Conservation (phyloP, 2,329 filamentous ascomycete genomes). For the Cercospora beticola region DNA sequence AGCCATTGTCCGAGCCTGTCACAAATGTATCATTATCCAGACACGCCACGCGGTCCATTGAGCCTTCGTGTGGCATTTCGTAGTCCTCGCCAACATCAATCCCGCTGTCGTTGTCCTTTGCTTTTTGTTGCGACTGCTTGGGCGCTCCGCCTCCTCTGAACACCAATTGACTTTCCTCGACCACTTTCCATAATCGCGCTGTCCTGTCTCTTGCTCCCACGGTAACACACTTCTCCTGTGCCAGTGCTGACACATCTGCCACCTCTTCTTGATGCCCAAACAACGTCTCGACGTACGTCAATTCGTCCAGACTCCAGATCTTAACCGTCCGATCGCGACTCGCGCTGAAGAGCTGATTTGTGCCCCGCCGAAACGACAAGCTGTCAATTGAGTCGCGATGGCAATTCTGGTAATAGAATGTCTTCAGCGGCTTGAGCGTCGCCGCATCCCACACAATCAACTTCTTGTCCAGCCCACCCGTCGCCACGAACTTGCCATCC, state of each 20-base stretch:
- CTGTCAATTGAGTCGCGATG: conserved; percentile 86
- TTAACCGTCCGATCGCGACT: conserved; percentile 93
- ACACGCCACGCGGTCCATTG: conserved; percentile 87
- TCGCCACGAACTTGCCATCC: conserved; percentile 87
- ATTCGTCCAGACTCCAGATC: conserved; percentile 87
- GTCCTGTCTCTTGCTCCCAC: conserved; percentile 90
- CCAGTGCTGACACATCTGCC: conserved; percentile 76
- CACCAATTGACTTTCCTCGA: conserved; percentile 91
- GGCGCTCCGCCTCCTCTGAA: conserved; percentile 75
- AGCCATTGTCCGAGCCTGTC: conserved; percentile 89
- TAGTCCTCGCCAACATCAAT: conserved; percentile 40
- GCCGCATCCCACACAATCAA: conserved; percentile 86
- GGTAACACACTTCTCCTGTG: conserved; percentile 83
- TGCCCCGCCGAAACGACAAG: conserved; percentile 70
- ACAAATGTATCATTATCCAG: conserved; percentile 87
- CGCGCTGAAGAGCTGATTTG: conserved; percentile 87
- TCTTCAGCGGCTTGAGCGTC: conserved; percentile 72
- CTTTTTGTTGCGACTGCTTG: conserved; percentile 48
- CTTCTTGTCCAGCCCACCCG: conserved; percentile 79
- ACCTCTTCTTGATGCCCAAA: conserved; percentile 95
- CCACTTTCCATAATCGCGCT: conserved; percentile 91
- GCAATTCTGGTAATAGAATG: conserved; percentile 89
- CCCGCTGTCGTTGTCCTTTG: conserved; percentile 41
- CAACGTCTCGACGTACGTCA: conserved; percentile 91
- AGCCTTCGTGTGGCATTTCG: conserved; percentile 67